phyloP scores from a whole-genome alignment of 257 asterid species.

The Buddleja alternifolia region DNA sequence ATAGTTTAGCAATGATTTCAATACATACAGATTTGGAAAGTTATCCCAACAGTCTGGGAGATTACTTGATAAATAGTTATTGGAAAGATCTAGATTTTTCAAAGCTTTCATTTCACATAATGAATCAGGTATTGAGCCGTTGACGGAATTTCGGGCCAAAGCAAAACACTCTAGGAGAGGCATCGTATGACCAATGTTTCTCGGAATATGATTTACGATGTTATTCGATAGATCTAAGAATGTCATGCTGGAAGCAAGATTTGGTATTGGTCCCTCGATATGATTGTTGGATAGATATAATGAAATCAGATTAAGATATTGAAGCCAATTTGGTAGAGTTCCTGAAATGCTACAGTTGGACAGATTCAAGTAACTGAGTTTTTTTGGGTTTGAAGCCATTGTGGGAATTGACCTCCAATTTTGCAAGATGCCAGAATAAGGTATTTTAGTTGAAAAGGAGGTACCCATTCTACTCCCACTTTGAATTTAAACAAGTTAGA shows the following conservation, averaged over 20 bases:
- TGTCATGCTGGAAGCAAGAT: neutral
- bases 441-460: neutral
- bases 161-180: neutral
- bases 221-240: neutral
- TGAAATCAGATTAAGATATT: neutral
- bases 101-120: neutral
- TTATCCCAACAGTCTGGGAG: constrained; percentile 3
- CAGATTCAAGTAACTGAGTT: neutral
- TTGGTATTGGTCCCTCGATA: neutral
- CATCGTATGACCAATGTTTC: neutral
- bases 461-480: constrained; percentile 1
- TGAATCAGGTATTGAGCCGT: neutral
- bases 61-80: constrained; percentile 1
- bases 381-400: neutral
- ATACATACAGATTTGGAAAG: neutral
- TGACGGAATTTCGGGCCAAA: neutral
- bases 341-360: constrained; percentile 14
- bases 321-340: constrained; percentile 4
- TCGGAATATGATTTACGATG: neutral
- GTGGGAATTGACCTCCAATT: no score
- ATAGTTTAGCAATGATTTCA: no score
- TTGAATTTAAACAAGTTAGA: neutral
- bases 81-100: neutral
- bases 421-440: neutral
- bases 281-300: neutral